Evolutionary conservation across 495 filamentous ascomycete species (phyloP).

Genomic region (Tuber indicum): DNA sequence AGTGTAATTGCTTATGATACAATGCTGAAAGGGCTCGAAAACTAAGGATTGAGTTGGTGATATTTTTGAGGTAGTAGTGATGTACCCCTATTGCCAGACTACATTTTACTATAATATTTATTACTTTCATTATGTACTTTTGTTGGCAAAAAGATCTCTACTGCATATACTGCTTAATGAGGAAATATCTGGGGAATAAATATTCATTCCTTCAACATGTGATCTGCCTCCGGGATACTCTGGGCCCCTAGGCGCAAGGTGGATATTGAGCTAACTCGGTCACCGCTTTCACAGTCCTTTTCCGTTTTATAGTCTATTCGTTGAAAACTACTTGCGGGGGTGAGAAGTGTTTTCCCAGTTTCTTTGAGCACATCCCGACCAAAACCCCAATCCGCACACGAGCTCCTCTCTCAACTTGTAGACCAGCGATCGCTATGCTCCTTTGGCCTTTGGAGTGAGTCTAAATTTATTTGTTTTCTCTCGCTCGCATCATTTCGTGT

Average conservation of each 20-base stretch:
- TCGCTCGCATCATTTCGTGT: not conserved
- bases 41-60: conserved; percentile 50
- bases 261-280: conserved; percentile 57
- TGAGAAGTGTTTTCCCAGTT: conserved; percentile 6
- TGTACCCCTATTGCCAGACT: conserved; percentile 51
- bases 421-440: not conserved
- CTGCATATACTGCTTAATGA: not conserved
- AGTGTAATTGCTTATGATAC: conserved; percentile 37
- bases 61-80: conserved; percentile 59
- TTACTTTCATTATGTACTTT: conserved; percentile 51
- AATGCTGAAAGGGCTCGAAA: conserved; percentile 49
- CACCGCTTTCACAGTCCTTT: conserved; percentile 49
- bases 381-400: conserved; percentile 2
- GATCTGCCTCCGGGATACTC: conserved; percentile 44
- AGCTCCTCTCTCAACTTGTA: not conserved
- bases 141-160: not conserved
- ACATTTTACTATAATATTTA: conserved; percentile 43
- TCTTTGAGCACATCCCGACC: conserved; percentile 29
- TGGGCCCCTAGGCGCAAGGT: conserved; percentile 55
- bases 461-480: not conserved
- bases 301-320: conserved; percentile 36
- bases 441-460: not conserved
- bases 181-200: conserved; percentile 25
- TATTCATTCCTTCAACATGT: conserved; percentile 50
- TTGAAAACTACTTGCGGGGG: not conserved